A percentile compares a stretch with the other conserved stretches of the same genome.
Conservation (phyloP, 2,329 filamentous ascomycete species). For the Botrytis hyacinthi region DNA sequence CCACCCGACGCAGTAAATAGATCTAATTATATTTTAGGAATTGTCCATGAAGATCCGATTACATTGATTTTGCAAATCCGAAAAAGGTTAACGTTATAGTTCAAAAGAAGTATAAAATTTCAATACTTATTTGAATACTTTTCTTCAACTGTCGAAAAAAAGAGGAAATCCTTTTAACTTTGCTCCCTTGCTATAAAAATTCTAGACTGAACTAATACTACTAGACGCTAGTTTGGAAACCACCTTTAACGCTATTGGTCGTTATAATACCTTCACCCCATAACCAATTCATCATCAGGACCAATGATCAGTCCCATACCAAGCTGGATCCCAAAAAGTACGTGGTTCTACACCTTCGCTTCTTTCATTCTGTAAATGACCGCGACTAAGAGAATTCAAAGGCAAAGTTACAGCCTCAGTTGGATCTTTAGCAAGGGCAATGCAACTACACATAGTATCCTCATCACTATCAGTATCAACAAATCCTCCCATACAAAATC, state of each 20-base stretch:
- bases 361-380: too few relatives aligned
- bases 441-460: conserved; percentile 37
- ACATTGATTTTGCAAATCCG: background rate
- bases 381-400: background rate
- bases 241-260: background rate
- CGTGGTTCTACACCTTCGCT: background rate
- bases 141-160: too few relatives aligned
- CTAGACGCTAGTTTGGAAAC: background rate
- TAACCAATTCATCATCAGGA: background rate
- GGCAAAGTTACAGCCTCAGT: background rate
- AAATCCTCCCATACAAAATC: conserved; percentile 55
- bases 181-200: background rate
- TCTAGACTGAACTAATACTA: background rate
- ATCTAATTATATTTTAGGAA: background rate
- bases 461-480: conserved; percentile 30
- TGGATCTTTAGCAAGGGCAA: conserved; percentile 28
- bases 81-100: background rate
- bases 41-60: background rate
- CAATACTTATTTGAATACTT: too few relatives aligned
- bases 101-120: background rate
- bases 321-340: background rate
- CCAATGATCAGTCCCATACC: background rate
- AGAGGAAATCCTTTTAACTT: too few relatives aligned
- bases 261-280: background rate
- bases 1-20: background rate